Evolutionary conservation across 805 yeast species (phyloP), one percentile per base, ranked within the genome.

Genomic region (Lachancea waltii): DNA sequence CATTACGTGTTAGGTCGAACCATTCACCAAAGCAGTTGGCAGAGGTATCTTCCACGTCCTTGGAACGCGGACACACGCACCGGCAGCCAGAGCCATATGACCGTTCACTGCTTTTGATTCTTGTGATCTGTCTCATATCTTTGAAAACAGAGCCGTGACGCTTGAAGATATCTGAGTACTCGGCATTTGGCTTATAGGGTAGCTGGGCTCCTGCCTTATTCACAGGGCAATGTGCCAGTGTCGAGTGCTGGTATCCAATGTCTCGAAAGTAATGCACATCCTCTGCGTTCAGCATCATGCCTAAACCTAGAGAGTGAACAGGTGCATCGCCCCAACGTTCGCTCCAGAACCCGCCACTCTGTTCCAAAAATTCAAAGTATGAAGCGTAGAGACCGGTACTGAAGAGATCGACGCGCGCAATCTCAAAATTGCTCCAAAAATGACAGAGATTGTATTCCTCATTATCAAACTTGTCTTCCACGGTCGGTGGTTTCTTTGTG

Each of bases 271-370:
- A 90, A 62, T 90, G 97, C 7, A 90, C 65, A 41, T 89, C 85
- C 2, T 73, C 65, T 2, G 79, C 59, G 42, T 81, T 70, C 29
- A 89, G 64, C 50, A 83, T 68, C 72, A 92, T 69, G 0, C 86
- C 90, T 4, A 83, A 75, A 0, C 94, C 97, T 16, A 92, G 61
- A 0, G 96, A 81, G 58, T 87, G 97, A 4, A 90, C 79, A 0
- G 97, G 95, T 0, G 97, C 96, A 68, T 90, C 97, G 2, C 97
- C 97, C 97, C 97, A 90, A 53, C 98, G 67, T 58, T 92, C 96
- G 38, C 73, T 71, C 70, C 79, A 87, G 54, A 90, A 89, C 0
- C 97, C 97, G 8, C 89, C 85, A 3, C 77, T 64, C 6, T 60
- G 35, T 40, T 92, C 97, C 34, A 90, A 60, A 48, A 67, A 73